These are phyloP conservation scores for Kwoniella pini DNA, from an alignment of 768 basidiomycete genomes.

Conservation along the genomic window DNA sequence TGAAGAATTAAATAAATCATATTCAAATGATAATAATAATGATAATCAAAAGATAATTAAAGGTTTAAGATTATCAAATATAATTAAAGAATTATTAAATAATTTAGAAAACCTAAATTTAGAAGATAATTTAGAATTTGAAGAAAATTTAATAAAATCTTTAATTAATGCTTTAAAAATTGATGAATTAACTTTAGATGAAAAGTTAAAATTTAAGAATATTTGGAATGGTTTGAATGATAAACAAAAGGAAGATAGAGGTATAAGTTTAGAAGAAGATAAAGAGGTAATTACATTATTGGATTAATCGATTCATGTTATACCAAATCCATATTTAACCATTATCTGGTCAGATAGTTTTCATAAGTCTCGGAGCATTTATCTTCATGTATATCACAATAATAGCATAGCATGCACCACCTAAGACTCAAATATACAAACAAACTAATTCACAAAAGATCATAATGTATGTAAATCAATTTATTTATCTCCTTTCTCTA, in stretches of 20 bases:
- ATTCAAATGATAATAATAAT: constrained; percentile 4
- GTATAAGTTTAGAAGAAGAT: constrained; percentile 18
- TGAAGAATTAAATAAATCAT: constrained; percentile 16
- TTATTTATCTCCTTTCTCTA: constrained; percentile 66
- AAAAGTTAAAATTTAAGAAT: constrained; percentile 17
- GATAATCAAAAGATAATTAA: constrained; percentile 22
- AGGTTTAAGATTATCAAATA: constrained; percentile 30
- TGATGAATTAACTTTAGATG: constrained; percentile 11
- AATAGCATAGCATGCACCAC: too few relatives aligned
- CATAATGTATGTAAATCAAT: too few relatives aligned
- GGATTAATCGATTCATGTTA: too few relatives aligned
- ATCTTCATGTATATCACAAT: too few relatives aligned
- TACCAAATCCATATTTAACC: too few relatives aligned
- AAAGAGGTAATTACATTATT: neutral
- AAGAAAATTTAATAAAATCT: constrained; percentile 42
- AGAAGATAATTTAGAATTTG: constrained; percentile 36
- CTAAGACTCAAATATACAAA: too few relatives aligned
- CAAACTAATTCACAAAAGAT: too few relatives aligned
- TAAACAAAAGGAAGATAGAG: constrained; percentile 12
- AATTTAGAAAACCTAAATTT: constrained; percentile 18
- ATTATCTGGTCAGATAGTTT: too few relatives aligned
- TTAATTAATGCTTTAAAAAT: constrained; percentile 30
- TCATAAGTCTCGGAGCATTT: too few relatives aligned
- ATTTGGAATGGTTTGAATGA: constrained; percentile 19
- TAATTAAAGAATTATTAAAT: constrained; percentile 22